phyloP scores from a whole-genome alignment of 768 basidiomycete species.

The Pleurotus tuoliensis region DNA sequence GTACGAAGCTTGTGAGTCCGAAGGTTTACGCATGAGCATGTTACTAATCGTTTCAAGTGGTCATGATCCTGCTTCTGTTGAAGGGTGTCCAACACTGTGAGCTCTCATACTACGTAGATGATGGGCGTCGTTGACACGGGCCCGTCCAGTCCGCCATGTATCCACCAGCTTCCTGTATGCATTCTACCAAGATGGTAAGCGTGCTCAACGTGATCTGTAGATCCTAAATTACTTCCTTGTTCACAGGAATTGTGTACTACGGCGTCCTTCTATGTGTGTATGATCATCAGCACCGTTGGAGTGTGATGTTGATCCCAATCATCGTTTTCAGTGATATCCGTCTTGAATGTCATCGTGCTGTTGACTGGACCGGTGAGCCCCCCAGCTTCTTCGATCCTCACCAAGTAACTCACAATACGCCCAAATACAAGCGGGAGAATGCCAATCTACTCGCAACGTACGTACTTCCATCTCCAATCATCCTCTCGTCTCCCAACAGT shows the following conservation, averaged over 20 bases:
- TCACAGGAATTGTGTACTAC: neutral
- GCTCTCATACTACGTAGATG: neutral
- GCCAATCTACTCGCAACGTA: constrained; percentile 4
- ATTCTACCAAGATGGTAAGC: constrained; percentile 6
- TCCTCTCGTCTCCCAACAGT: too few species aligned
- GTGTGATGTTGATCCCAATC: neutral
- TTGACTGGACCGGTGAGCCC: neutral
- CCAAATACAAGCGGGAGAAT: neutral
- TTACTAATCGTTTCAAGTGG: neutral
- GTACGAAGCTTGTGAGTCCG: neutral
- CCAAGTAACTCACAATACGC: neutral
- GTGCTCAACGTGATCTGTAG: too few species aligned
- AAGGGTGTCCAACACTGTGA: constrained; percentile 5
- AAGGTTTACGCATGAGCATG: neutral
- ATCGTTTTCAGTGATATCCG: neutral
- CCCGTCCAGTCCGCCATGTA: constrained; percentile 2
- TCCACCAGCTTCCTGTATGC: neutral
- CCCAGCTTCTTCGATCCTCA: neutral
- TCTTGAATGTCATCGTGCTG: neutral
- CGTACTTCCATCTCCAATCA: neutral
- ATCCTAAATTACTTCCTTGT: too few species aligned
- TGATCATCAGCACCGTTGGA: neutral
- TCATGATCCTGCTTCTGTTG: neutral
- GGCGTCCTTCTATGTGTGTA: neutral
- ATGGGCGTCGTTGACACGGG: neutral